Conservation (phyloP, 2,329 filamentous ascomycete species). For the Neopestalotiopsis sp. region DNA sequence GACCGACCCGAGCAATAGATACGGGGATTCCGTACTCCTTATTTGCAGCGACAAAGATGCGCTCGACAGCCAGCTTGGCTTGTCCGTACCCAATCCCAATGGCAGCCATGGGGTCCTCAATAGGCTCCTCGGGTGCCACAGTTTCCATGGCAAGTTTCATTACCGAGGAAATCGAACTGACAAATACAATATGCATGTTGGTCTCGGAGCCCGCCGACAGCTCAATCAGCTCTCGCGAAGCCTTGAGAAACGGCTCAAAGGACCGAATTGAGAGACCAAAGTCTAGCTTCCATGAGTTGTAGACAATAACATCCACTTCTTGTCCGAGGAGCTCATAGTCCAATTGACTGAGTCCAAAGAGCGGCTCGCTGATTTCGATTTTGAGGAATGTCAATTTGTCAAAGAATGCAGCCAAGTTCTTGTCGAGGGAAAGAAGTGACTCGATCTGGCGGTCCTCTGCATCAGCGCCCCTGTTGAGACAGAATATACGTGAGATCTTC, state of each 20-base stretch:
- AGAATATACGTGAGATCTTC: conserved; percentile 1
- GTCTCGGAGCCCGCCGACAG: conserved; percentile 10
- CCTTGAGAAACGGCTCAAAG: conserved; percentile 24
- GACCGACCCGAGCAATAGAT: conserved; percentile 26
- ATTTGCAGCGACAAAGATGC: conserved; percentile 23
- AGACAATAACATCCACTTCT: conserved; percentile 24
- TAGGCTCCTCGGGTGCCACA: neutral
- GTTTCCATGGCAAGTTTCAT: neutral
- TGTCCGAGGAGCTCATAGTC: conserved; percentile 15
- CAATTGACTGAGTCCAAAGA: conserved; percentile 15
- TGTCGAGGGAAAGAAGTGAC: neutral
- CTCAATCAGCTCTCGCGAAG: conserved; percentile 16
- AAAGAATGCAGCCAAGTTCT: neutral
- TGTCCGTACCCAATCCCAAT: conserved; percentile 28
- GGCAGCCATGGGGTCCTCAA: conserved; percentile 23
- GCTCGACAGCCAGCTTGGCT: conserved; percentile 29
- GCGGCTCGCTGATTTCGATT: conserved; percentile 17
- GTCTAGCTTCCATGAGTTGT: conserved; percentile 28
- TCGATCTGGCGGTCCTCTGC: neutral
- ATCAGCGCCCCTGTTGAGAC: neutral
- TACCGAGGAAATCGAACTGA: conserved; percentile 26
- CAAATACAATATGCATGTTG: conserved; percentile 26
- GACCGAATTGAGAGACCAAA: conserved; percentile 24
- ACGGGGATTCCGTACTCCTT: conserved; percentile 22
- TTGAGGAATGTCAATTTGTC: conserved; percentile 19